Base-by-base conservation (phyloP, 805 yeast species). In the Candida ponderosae region DNA sequence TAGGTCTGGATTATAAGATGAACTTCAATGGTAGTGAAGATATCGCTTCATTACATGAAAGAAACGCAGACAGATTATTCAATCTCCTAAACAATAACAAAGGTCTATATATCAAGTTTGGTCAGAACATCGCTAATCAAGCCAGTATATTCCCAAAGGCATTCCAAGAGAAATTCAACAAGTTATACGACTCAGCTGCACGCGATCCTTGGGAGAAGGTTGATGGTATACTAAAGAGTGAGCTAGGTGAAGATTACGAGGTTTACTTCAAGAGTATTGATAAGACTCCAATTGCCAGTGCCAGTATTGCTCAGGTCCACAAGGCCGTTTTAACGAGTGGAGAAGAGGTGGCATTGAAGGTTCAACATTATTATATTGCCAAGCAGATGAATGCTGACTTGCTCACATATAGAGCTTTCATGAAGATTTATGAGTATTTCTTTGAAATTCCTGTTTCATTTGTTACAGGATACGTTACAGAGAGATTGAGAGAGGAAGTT, bases 121-220 rank as follows among this genome's bases (percentile, higher is more conserved):
- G 93, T 18, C 93, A 83, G 64, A 79, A 84, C 36, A 68, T 83
- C 33, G 90, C 93, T 3, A 76, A 82, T 50, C 93, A 84, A 53
- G 78, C 86, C 1, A 59, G 70, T 20, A 64, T 80, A 48, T 73
- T 83, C 44, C 94, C 94, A 3, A 56, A 63, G 27, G 80, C 76
- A 17, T 81, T 64, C 56, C 85, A 77, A 45, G 68, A 63, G 30
- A 68, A 72, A 47, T 78, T 83, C 50, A 62, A 67, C 13, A 56
- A 61, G 40, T 58, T 83, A 34, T 83, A 80, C 48, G 93, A 83
- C 51, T 64, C 68, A 34, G 93, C 90, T 1, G 86, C 88, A 0
- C 53, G 54, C 8, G 83, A 77, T 47, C 38, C 62, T 1, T 77
- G 82, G 82, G 48, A 39, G 1, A 48, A 54, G 2, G 59, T 70